These are phyloP conservation scores for Anacardium occidentale DNA, from an alignment of 345 rosid species.

Conservation along the genomic window DNA sequence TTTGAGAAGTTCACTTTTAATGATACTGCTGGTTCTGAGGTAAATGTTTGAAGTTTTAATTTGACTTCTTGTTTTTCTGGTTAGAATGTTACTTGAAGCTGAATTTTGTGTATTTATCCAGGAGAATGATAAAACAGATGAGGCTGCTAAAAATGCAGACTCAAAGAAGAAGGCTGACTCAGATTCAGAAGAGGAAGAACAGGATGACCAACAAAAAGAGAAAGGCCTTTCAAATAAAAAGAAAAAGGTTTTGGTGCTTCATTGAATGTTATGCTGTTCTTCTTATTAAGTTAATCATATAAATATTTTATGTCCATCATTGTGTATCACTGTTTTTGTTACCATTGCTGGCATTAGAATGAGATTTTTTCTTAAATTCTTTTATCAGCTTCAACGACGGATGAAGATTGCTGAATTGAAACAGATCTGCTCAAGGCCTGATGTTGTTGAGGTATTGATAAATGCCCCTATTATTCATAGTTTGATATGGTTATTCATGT, in stretches of 20 bases:
- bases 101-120: constrained; percentile 26
- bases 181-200: constrained; percentile 79
- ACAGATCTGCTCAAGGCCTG: constrained; percentile 93
- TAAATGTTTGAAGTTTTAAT: constrained; percentile 19
- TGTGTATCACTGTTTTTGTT: not conserved
- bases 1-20: constrained; percentile 79
- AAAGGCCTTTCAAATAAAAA: constrained; percentile 83
- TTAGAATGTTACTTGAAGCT: not conserved
- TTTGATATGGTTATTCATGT: not conserved
- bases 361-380: not conserved
- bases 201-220: constrained; percentile 67
- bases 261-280: not conserved
- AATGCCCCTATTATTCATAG: not conserved
- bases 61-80: not conserved
- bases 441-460: constrained; percentile 89
- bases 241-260: constrained; percentile 54
- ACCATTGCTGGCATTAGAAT: constrained; percentile 12
- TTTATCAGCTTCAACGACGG: constrained; percentile 74
- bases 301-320: not conserved
- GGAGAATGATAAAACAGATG: constrained; percentile 67
- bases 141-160: constrained; percentile 58
- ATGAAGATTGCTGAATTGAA: constrained; percentile 96
- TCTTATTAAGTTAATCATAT: not conserved
- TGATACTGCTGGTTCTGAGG: constrained; percentile 60
- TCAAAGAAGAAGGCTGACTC: constrained; percentile 64